Evolutionary conservation across 1,284 basidiomycete species (phyloP), one percentile per base, ranked within the genome.

Genomic region (Tylopilus sp.): DNA sequence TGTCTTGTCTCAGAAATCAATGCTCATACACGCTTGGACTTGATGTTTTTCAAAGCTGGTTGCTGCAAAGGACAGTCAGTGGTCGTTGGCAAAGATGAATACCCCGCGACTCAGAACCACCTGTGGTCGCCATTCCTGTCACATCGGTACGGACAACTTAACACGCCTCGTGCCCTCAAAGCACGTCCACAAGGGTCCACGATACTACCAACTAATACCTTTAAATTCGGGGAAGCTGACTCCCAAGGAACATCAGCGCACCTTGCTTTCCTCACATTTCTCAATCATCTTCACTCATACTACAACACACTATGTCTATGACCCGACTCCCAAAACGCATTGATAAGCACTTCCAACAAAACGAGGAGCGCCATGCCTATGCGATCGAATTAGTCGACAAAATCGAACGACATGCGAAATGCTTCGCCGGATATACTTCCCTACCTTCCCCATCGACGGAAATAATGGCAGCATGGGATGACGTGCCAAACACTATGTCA

Each of bases 101-200:
- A 47, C 9, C 36, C 36, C 62, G 57, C 29, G n/a, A 51, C 70
- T 54, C 52, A 59, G 64, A 57, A 53, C 32, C n/a, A 57, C 58
- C 44, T n/a, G 53, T 54, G 53, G 63, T 55, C 51, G 65, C 70
- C 70, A 71, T 61, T 72, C 58, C 53, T 62, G 62, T 64, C 57
- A 67, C 41, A n/a, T 22, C 32, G n/a, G 29, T 54, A 49, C 60
- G 61, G 57, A 58, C 60, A 66, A 67, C 64, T 74, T 74, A 69
- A 24, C 54, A 62, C 19, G 71, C 70, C 76, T 78, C 77, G 70
- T 75, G 76, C 55, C 33, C 58, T 58, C 65, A 72, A 75, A 74
- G 73, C 74, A 39, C 36, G 22, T 67, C 72, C 61, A 68, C 63
- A 64, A 66, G 63, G 67, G 75, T 75, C 67, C 75, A 75, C 67